phyloP scores from a whole-genome alignment of 176 grass and related monocot genomes.

The Pharus latifolius region DNA sequence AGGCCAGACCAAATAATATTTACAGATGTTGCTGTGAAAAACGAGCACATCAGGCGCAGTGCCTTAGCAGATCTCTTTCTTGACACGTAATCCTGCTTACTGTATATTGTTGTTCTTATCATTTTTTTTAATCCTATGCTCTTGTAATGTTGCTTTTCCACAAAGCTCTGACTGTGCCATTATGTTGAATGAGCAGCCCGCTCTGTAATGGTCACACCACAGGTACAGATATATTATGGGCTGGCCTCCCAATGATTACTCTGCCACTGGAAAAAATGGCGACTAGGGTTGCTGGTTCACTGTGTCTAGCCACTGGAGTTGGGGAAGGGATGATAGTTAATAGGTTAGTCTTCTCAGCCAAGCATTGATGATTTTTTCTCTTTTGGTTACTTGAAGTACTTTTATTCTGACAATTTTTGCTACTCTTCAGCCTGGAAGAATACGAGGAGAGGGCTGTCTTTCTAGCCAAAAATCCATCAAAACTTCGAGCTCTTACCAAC shows the following conservation, averaged over 20 bases:
- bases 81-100: constrained; percentile 54
- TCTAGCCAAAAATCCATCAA: too few relatives aligned
- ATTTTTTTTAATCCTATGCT: background rate
- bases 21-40: constrained; percentile 89
- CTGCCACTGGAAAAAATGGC: constrained; percentile 91
- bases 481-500: too few relatives aligned
- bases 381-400: too few relatives aligned
- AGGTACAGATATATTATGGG: constrained; percentile 86
- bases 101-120: background rate
- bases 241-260: constrained; percentile 81
- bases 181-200: constrained; percentile 32
- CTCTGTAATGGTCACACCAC: constrained; percentile 90
- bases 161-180: background rate
- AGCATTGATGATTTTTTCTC: too few relatives aligned
- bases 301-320: constrained; percentile 64
- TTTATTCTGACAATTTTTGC: too few relatives aligned
- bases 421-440: too few relatives aligned
- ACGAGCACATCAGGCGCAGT: constrained; percentile 78
- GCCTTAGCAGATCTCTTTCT: constrained; percentile 84
- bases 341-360: constrained; percentile 5
- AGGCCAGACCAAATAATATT: constrained; percentile 77
- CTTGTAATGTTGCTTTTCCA: too few relatives aligned
- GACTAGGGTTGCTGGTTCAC: constrained; percentile 86
- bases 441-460: too few relatives aligned
- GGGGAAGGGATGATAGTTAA: constrained; percentile 78